Conservation (phyloP, 345 rosid genomes). For the Eucalyptus viminalis region DNA sequence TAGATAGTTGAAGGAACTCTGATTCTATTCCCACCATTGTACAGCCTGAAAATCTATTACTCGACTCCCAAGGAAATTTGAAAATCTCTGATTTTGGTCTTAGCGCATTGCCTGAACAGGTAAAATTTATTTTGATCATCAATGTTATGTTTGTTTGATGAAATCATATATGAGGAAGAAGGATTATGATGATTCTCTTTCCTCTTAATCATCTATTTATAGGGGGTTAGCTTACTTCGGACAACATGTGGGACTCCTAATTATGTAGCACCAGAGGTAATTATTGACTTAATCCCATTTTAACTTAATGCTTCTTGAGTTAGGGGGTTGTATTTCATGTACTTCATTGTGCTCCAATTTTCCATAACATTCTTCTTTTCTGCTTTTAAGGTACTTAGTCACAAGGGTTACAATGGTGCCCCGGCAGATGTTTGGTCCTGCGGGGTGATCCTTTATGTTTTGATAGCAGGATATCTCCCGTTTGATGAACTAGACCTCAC, state of each 20-base stretch:
- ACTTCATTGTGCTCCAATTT: not conserved
- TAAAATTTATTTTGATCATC: slow-evolving; percentile 10
- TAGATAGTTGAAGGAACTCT: not conserved
- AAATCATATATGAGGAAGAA: not conserved
- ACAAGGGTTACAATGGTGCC: slow-evolving; percentile 93
- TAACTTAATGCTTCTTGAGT: not conserved
- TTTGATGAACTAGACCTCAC: slow-evolving; percentile 97
- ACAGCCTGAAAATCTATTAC: slow-evolving; percentile 94
- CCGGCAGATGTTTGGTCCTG: slow-evolving; percentile 98
- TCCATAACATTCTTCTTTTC: not conserved
- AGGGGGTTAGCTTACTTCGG: slow-evolving; percentile 82
- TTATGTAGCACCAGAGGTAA: slow-evolving; percentile 98
- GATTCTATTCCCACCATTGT: not conserved
- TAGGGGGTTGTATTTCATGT: not conserved
- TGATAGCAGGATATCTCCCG: slow-evolving; percentile 96
- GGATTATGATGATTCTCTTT: not conserved
- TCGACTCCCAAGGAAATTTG: slow-evolving; percentile 85
- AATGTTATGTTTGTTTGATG: not conserved
- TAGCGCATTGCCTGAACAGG: slow-evolving; percentile 79
- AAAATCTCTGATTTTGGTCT: slow-evolving; percentile 97
- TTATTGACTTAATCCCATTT: not conserved
- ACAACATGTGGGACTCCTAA: slow-evolving; percentile 98
- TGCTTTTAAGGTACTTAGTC: slow-evolving; percentile 72
- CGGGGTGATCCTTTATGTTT: slow-evolving; percentile 90
- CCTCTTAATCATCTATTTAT: not conserved